phyloP scores from a whole-genome alignment of 2,329 filamentous ascomycete species.

The Scopulariopsis brevicaulis region DNA sequence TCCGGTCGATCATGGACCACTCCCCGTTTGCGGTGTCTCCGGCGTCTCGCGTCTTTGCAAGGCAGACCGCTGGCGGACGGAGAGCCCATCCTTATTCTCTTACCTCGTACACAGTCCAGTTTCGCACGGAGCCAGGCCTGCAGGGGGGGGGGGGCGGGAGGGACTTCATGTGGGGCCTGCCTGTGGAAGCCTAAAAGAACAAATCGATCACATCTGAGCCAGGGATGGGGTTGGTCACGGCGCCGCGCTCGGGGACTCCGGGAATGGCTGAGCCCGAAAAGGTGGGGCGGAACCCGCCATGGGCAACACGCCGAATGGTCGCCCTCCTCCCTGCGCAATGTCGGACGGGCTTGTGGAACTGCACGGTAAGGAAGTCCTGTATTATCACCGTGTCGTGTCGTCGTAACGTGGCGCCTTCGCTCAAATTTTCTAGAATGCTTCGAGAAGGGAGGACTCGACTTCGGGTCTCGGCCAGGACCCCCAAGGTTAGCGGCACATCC shows the following conservation, averaged over 20 bases:
- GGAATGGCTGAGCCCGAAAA: neutral
- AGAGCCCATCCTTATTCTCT: too few species aligned
- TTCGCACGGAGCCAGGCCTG: neutral
- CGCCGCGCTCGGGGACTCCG: neutral
- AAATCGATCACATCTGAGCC: neutral
- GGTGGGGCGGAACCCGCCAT: neutral
- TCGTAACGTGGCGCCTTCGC: neutral
- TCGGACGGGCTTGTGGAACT: neutral
- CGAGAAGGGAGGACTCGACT: neutral
- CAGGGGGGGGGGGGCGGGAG: neutral
- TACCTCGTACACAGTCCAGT: neutral
- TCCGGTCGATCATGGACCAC: too few species aligned
- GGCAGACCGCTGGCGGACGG: too few species aligned
- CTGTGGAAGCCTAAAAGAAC: neutral
- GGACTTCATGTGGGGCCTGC: neutral
- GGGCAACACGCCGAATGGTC: neutral
- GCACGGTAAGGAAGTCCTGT: neutral
- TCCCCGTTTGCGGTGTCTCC: too few species aligned
- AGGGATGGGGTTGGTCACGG: neutral
- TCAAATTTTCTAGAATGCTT: slow-evolving; percentile 4
- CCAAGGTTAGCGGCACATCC: neutral
- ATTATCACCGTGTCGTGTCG: neutral
- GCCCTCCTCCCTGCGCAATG: neutral
- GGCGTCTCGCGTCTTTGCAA: neutral
- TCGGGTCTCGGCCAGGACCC: neutral